Base-by-base conservation (phyloP, 352 stramenopile species). In the Pythium rhizo-oryzae region DNA sequence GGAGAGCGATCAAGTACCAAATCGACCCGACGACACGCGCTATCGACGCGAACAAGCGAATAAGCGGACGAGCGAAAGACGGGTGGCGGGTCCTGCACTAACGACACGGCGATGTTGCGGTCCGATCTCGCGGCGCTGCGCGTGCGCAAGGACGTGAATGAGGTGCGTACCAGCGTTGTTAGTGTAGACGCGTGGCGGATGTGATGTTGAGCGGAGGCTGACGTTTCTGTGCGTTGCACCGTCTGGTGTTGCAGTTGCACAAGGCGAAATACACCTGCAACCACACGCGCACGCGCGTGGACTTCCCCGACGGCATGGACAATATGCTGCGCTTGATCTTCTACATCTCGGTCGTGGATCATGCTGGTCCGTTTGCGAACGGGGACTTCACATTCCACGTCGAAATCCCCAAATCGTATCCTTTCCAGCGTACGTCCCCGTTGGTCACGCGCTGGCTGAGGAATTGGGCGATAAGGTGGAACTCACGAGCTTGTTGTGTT, bases 371-470 rank as follows among this genome's bases (percentile, higher is more conserved):
- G n/a, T 96, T 87, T 60, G 84, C 82, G 50, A 93, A 96, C 69
- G 88, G 88, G 1, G 85, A 96, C 57, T 96, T 93, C 56, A 92
- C 78, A 15, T 96, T 96, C 67, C 89, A 89, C 58, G 84, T 96
- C 18, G 82, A 94, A 58, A 96, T 96, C 59, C 88, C 88, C 44
- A 92, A 90, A 76, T 91, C 86, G 33, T 96, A 96, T 70, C 88
- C 88, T 0, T 96, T 96, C 63, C 84, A 94, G 57, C 74, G 87
- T 96, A 79, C 62, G 76, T 69, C 21, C 24, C 28, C 21, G 35
- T 69, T 44, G 12, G n/a, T 12, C 19, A 21, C 43, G 43, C 15
- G 39, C 39, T 3, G 28, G 6, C 37, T 9, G 11, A 18, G 5
- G 4, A 18, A 18, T 43, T 43, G 37, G n/a, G 37, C 15, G 37